These are phyloP conservation scores for Malassezia restricta DNA, from an alignment of 1,284 basidiomycete genomes.

Conservation along the genomic window DNA sequence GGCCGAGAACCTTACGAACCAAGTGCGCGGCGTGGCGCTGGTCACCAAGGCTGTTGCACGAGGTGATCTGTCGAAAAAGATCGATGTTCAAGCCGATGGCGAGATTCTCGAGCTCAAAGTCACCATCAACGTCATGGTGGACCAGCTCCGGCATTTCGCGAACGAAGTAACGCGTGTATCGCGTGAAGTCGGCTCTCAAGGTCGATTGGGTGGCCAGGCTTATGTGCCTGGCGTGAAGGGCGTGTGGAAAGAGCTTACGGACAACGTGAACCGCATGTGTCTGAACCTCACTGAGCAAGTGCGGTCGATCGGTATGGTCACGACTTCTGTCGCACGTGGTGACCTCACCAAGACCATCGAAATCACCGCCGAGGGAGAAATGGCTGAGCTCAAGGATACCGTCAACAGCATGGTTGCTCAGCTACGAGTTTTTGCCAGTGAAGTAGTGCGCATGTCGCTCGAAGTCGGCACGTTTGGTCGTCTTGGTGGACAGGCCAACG, in stretches of 20 bases:
- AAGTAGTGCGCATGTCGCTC: slow-evolving; percentile 51
- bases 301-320: slow-evolving; percentile 74
- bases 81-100: slow-evolving; percentile 88
- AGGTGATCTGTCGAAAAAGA: slow-evolving; percentile 88
- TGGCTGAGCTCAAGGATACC: slow-evolving; percentile 67
- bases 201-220: slow-evolving; percentile 45
- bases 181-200: slow-evolving; percentile 42
- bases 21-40: slow-evolving; percentile 84
- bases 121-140: slow-evolving; percentile 93
- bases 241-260: slow-evolving; percentile 47
- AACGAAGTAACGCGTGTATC: slow-evolving; percentile 94
- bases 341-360: slow-evolving; percentile 53
- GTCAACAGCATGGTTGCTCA: slow-evolving; percentile 85
- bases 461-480: slow-evolving; percentile 45
- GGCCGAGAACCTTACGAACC: slow-evolving; percentile 59
- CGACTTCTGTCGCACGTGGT: slow-evolving; percentile 67
- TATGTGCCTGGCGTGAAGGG: slow-evolving; percentile 45
- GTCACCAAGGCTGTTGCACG: slow-evolving; percentile 95
- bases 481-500: slow-evolving; percentile 44
- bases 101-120: slow-evolving; percentile 96
- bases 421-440: slow-evolving; percentile 66
- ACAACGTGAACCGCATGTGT: slow-evolving; percentile 81
- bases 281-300: slow-evolving; percentile 86
- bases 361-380: slow-evolving; percentile 76
- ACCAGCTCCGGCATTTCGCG: slow-evolving; percentile 73